Percentiles rank a stretch among this genome's conserved stretches.
Conservation (phyloP, 164 flowering plant genomes). For the Kingdonia uniflora region DNA sequence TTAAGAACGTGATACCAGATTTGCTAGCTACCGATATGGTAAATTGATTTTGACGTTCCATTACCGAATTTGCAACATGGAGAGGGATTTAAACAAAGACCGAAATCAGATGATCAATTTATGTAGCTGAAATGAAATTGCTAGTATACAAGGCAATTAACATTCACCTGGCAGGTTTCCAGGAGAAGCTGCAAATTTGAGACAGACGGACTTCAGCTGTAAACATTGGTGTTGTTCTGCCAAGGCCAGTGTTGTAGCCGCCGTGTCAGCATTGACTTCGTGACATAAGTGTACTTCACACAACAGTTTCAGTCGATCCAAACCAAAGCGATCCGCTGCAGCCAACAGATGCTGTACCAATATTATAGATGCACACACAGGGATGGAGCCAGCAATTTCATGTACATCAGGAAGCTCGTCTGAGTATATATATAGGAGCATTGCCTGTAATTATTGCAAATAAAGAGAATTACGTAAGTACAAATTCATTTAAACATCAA, state of each 20-base stretch:
- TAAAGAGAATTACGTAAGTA: too few species aligned
- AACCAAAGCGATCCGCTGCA: slow-evolving; percentile 75
- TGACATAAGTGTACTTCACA: slow-evolving; percentile 82
- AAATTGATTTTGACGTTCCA: too few species aligned
- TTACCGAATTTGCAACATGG: too few species aligned
- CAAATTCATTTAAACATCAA: too few species aligned
- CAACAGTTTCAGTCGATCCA: slow-evolving; percentile 62
- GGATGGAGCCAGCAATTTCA: slow-evolving; percentile 40
- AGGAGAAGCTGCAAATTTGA: slow-evolving; percentile 61
- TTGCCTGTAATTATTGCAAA: slow-evolving; percentile 38
- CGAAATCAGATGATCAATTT: too few species aligned
- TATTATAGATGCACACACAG: slow-evolving; percentile 37
- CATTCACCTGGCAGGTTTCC: slow-evolving; percentile 81
- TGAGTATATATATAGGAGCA: slow-evolving; percentile 72
- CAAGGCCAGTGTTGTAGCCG: slow-evolving; percentile 76
- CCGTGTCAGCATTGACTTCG: slow-evolving; percentile 53
- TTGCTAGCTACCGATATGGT: too few species aligned
- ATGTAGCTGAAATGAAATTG: too few species aligned
- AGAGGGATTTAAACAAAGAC: too few species aligned
- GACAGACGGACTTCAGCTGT: slow-evolving; percentile 61
- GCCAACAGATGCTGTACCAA: slow-evolving; percentile 85
- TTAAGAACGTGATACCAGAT: too few species aligned
- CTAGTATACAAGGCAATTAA: slow-evolving; percentile 1
- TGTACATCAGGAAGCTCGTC: slow-evolving; percentile 62
- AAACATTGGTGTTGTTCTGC: slow-evolving; percentile 80